Base-by-base conservation (phyloP, 192 early-diverging fungal genomes). In the Coemansia sp. region DNA sequence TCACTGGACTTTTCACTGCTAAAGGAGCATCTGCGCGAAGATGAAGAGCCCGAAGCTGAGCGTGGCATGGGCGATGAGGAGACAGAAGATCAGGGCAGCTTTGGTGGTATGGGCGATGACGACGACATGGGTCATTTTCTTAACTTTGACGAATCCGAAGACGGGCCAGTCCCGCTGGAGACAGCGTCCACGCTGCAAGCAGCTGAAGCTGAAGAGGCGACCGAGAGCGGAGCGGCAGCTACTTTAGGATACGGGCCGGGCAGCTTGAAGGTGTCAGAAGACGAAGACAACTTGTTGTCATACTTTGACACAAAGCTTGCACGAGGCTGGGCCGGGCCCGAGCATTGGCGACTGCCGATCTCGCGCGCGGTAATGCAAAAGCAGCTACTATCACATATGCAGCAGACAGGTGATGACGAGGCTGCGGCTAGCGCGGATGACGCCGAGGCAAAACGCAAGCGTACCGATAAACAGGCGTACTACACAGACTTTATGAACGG, bases 321-420 rank as follows among this genome's bases (percentile, higher is more conserved):
- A 67, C 84, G 88, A 52, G 87, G 88, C 56, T 98, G 96, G 96
- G 96, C 95, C 7, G 96, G 96, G 14, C 93, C 95, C 11, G 92
- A 91, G 63, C 91, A 93, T 71, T 98, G 95, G 95, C 93, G 88
- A 33, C 65, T 92, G 60, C 80, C 80, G 54, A 76, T 82, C 42
- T 77, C 80, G 21, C 72, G 78, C 20, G 73, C 78, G 9, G 67
- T 67, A 23, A 71, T 75, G 67, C 75, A 75, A 33, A 74, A 69
- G 68, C 76, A 79, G 64, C 59, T 69, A 57, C 70, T 59, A 4
- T 55, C 29, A 20, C 54, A 62, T 54, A 64, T 64, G 17, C 58
- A 61, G 61, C 61, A 61, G 54, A 36, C 50, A 4, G 61, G 63
- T 24, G 71, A 57, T 20, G 63, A 66, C 25, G 76, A 73, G 11